Evolutionary conservation across 1,139 yeast genomes (phyloP), one percentile per base, ranked within the genome.

Genomic region (Yamadazyma atmosphaerica): DNA sequence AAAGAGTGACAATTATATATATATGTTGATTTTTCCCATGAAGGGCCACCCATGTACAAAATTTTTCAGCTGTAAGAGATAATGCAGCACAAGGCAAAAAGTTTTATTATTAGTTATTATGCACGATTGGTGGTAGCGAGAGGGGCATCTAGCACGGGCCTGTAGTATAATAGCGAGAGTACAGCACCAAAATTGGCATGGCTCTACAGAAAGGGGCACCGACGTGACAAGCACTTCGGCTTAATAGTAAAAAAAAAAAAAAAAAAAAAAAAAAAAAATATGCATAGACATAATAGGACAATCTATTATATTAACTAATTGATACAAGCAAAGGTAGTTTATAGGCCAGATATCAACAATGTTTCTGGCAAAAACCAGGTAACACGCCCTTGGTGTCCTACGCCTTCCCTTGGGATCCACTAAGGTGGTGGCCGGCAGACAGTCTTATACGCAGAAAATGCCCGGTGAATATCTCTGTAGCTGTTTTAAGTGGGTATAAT

Each of bases 291-390:
- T n/a, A n/a, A n/a, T n/a, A 12, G 17, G 14, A 26, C 29, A 26
- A 26, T 26, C 29, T 12, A 26, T 26, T 26, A 26, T 26, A 26
- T 11, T 26, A 26, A 26, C 29, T 13, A 26, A 26, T 26, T 13
- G 8, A 14, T 7, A 12, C 29, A 26, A 26, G 5, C 14, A 26
- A 23, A 4, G 11, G 12, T 4, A 23, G n/a, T 8, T 21, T 21
- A 21, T 21, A 7, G 9, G 7, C 9, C 23, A 21, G 10, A 21
- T 21, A 21, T 7, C 10, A 21, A 10, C 9, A 21, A 10, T 7
- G 23, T 10, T n/a, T n/a, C n/a, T n/a, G n/a, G n/a, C n/a, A n/a
- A n/a, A n/a, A n/a, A n/a, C n/a, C n/a, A n/a, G n/a, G n/a, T n/a
- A n/a, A n/a, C n/a, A n/a, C n/a, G n/a, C n/a, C n/a, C n/a, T n/a